Evolutionary conservation across 352 stramenopile species (phyloP).

Genomic region (Pythium rhizo-oryzae): DNA sequence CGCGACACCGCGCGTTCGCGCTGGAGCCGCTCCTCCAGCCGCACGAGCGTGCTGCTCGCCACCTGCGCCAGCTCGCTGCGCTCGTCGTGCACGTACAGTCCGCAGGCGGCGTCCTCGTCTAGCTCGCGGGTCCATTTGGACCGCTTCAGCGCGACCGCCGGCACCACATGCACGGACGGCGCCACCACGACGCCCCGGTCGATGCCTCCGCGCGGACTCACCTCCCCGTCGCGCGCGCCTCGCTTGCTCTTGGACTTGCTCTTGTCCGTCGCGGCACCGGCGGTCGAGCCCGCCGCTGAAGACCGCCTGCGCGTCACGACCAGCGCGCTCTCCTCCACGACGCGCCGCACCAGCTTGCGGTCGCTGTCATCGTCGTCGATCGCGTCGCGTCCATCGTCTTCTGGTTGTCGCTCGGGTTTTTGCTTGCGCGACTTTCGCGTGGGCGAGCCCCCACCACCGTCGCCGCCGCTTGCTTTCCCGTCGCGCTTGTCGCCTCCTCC

Average conservation of each 20-base stretch:
- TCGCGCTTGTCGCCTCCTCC: neutral
- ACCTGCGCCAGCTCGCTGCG: constrained; percentile 37
- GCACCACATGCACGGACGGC: constrained; percentile 28
- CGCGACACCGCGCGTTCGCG: constrained; percentile 26
- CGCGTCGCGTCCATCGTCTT: constrained; percentile 8
- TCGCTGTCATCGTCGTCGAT: constrained; percentile 2
- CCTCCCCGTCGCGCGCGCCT: neutral
- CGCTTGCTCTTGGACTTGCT: neutral
- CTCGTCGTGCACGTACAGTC: constrained; percentile 50
- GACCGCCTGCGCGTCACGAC: constrained; percentile 26
- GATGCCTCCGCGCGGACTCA: neutral
- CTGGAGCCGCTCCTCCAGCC: constrained; percentile 52
- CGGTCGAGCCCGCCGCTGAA: constrained; percentile 10
- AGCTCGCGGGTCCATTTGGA: constrained; percentile 45
- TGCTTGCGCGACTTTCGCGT: neutral
- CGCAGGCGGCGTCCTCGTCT: constrained; percentile 46
- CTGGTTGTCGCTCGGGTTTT: neutral
- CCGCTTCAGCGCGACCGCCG: constrained; percentile 17
- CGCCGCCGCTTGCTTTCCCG: neutral
- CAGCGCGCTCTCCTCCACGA: constrained; percentile 21
- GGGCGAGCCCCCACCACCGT: neutral
- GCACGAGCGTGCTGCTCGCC: constrained; percentile 52
- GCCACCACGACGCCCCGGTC: constrained; percentile 9
- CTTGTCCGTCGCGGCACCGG: constrained; percentile 2
- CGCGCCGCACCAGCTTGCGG: neutral